A percentile compares a stretch with the other conserved stretches of the same genome.
phyloP scores from a whole-genome alignment of 768 basidiomycete species.

The Leccinum uliginosum region DNA sequence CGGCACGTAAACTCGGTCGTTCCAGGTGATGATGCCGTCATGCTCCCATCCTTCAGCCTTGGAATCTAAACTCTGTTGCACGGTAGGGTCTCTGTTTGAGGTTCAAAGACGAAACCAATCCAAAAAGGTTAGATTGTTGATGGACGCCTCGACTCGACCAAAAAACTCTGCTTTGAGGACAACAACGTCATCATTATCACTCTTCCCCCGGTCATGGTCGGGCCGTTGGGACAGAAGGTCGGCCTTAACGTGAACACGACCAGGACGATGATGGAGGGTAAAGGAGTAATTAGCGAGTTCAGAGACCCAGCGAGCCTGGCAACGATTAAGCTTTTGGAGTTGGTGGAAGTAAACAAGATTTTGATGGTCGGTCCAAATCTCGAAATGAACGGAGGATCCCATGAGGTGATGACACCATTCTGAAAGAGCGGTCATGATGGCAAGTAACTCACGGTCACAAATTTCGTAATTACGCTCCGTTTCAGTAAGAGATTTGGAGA shows the following conservation, averaged over 20 bases:
- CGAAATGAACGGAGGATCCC: neutral
- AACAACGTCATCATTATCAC: constrained; percentile 19
- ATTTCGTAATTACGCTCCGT: constrained; percentile 40
- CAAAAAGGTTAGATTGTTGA: too few species aligned
- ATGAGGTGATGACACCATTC: constrained; percentile 27
- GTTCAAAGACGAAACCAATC: too few species aligned
- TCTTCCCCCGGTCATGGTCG: constrained; percentile 13
- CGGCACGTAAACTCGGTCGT: too few species aligned
- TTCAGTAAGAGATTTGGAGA: constrained; percentile 27
- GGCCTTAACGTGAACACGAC: constrained; percentile 25
- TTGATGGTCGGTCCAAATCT: constrained; percentile 24
- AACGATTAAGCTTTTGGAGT: constrained; percentile 34
- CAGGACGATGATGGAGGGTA: too few species aligned
- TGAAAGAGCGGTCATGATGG: constrained; percentile 37
- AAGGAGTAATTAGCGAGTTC: constrained; percentile 32
- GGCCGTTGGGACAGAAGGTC: constrained; percentile 27
- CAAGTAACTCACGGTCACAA: constrained; percentile 36
- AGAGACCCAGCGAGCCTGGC: constrained; percentile 41
- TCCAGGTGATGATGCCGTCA: neutral
- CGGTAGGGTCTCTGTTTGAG: too few species aligned
- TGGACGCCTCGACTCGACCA: too few species aligned
- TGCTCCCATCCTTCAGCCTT: neutral
- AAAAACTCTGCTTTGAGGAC: too few species aligned
- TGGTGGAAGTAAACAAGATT: constrained; percentile 41
- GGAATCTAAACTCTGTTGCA: neutral